phyloP scores from a whole-genome alignment of 305 asterid genomes.

The Plantago coronopus region DNA sequence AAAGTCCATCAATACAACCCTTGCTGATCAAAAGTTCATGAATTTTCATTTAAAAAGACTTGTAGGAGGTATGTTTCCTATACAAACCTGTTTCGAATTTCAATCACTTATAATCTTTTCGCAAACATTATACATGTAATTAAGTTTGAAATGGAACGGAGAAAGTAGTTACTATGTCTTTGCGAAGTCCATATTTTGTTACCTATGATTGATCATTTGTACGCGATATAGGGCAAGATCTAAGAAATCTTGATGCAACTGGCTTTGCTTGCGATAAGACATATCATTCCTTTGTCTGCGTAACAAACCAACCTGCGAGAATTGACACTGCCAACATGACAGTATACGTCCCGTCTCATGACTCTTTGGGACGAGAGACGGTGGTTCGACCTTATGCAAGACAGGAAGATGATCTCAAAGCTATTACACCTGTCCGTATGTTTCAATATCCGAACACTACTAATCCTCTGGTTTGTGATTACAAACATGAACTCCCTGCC shows the following conservation, averaged over 20 bases:
- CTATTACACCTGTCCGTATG: slow-evolving; percentile 36
- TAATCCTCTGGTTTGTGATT: slow-evolving; percentile 33
- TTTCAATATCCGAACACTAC: slow-evolving; percentile 24
- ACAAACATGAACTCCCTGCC: slow-evolving; percentile 47
- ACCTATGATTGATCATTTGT: not conserved
- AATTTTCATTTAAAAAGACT: slow-evolving; percentile 35
- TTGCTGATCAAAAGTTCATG: slow-evolving; percentile 23
- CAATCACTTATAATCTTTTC: too few relatives aligned
- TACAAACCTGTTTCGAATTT: too few relatives aligned
- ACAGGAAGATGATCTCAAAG: slow-evolving; percentile 37
- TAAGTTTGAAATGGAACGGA: too few relatives aligned
- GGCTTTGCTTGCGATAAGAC: slow-evolving; percentile 53
- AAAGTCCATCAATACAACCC: slow-evolving; percentile 11
- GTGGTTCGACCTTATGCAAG: slow-evolving; percentile 48
- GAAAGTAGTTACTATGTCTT: too few relatives aligned
- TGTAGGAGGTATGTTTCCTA: slow-evolving; percentile 34
- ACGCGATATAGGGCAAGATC: slow-evolving; percentile 39
- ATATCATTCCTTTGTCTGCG: slow-evolving; percentile 39
- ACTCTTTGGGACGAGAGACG: slow-evolving; percentile 7
- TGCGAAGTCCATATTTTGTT: not conserved
- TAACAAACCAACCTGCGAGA: slow-evolving; percentile 28
- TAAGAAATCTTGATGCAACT: slow-evolving; percentile 29
- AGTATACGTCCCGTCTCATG: slow-evolving; percentile 22
- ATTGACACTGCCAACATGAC: slow-evolving; percentile 42
- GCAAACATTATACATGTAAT: too few relatives aligned